Evolutionary conservation across 1,139 yeast genomes (phyloP), one percentile per base, ranked within the genome.

Genomic region (Pichia sp.): DNA sequence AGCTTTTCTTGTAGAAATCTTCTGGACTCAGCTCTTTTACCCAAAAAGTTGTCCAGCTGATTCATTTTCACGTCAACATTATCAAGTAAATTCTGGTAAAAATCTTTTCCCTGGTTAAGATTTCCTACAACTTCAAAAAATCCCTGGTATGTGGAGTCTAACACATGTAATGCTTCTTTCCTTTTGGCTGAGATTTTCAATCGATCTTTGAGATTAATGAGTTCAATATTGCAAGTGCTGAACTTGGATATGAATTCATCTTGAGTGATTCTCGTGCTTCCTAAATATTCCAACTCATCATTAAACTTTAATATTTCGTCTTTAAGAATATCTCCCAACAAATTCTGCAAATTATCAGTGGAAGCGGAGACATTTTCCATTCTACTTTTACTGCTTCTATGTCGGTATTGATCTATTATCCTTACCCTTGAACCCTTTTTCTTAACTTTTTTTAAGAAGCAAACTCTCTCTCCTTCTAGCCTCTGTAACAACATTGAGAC

Each of bases 61-160:
- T 69, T 68, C 26, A 78, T 69, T 15, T 85, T 72, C 40, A 74
- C 72, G 1, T 82, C 77, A 15, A 66, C 45, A 56, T 81, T 81
- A 2, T 70, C 71, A 34, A 80, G 72, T 57, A 89, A 80, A 54
- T 84, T 86, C 51, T 76, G 76, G 70, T 90, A 90, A 66, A 90
- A 90, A 54, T 77, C 76, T 0, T 81, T 66, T 0, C 96, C 97
- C 62, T 87, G 88, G 43, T 78, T 78, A 44, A 90, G 67, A 63
- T 88, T 87, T 16, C 76, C 72, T 23, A 78, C 68, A 7, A 89
- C 72, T 61, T 84, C 90, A 45, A 75, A 67, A 63, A 75, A 87
- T 57, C 79, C 77, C 34, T 75, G 69, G 62, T 76, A 82, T 0
- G 80, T 82, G 3, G 72, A 68, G 56, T 85, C 88, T 31, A 88